Base-by-base conservation (phyloP, 495 filamentous ascomycete species). In the Penicillium ochrochloron region DNA sequence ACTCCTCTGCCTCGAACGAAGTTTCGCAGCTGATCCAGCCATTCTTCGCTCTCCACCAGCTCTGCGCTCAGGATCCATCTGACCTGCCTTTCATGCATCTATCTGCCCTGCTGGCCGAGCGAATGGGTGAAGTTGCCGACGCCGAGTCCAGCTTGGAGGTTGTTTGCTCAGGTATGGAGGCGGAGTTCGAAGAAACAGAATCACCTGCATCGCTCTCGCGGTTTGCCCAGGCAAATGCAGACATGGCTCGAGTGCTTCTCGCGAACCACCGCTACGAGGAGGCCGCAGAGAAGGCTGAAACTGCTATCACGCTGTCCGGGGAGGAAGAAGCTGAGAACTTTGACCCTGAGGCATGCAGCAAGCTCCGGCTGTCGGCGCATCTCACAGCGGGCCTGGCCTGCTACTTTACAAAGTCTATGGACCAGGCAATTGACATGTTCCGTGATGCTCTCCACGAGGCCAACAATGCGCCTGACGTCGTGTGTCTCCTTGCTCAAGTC, bases 401-500 rank as follows among this genome's bases (percentile, higher is more conserved):
- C 62, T 96, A 94, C 73, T 90, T 91, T 68, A 71, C 79, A 41
- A 77, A 83, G 33, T 77, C 86, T 2, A 84, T 89, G 69, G 83
- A 88, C 48, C 78, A 82, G 21, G 89, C 92, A 5, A 86, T 97
- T 15, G 80, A 85, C 23, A 91, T 89, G 82, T 96, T 98, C 78
- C 87, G 91, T 59, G 80, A 86, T 14, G 94, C 94, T 5, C 82
- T 99, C 9, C 83, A 88, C 51, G 94, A 97, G 76, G 91, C 90
- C 5, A 73, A 86, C 46, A 85, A 85, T 46, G 86, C 92, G 59
- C 91, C 94, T 3, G 92, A 99, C 73, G 90, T 94, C 5, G 88
- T 94, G 17, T 97, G 93, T 70, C 83, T 97, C 17, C 83, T 98
- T 10, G 89, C 93, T 2, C 91, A 98, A 71, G 88, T 97, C 3